phyloP scores from a whole-genome alignment of 345 rosid species.

The Eucalyptus regnans region DNA sequence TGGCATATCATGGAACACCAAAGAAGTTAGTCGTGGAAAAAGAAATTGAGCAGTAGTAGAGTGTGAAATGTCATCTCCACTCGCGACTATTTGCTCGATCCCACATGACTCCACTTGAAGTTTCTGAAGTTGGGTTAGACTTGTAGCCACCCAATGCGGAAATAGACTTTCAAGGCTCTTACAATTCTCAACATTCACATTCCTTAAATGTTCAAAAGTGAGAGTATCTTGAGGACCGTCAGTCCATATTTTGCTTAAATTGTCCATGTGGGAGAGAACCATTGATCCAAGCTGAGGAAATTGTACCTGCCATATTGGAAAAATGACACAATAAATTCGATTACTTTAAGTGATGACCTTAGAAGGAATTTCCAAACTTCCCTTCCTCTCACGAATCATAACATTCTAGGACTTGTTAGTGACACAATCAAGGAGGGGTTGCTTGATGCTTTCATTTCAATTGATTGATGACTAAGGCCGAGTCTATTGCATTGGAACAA shows the following conservation, averaged over 20 bases:
- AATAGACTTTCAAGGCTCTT: background rate
- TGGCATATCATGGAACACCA: accelerated
- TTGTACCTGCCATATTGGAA: background rate
- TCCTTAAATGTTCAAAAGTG: background rate
- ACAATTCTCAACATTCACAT: background rate
- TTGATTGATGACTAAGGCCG: accelerated
- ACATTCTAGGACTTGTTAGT: background rate
- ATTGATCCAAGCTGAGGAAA: accelerated
- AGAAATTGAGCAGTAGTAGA: background rate
- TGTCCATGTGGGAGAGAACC: background rate
- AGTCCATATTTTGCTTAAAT: background rate
- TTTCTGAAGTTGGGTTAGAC: accelerated
- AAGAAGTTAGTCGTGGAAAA: background rate
- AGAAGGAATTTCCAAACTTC: background rate
- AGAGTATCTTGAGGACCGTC: background rate
- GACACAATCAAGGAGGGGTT: background rate
- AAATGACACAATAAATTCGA: background rate
- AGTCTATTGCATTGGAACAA: too few species aligned
- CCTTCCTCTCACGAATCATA: background rate
- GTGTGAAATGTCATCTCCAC: background rate
- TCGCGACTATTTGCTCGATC: accelerated
- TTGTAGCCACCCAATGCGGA: background rate
- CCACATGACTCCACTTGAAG: background rate
- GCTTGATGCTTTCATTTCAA: background rate
- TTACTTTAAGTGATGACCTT: background rate